These are phyloP conservation scores for Medicago arabica DNA, from an alignment of 306 rosid species.

Conservation along the genomic window DNA sequence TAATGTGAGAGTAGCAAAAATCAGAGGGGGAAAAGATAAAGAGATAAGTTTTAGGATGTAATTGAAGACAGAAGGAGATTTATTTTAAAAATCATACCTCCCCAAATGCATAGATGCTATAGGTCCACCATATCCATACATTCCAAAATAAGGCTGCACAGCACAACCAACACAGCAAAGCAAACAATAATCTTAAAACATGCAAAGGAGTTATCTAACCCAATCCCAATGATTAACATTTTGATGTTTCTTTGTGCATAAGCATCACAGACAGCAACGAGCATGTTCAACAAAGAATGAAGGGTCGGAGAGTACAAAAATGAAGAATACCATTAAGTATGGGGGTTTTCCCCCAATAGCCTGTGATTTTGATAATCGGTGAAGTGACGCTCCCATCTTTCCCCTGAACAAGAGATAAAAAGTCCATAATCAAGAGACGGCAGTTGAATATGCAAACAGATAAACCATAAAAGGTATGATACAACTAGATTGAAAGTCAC, in stretches of 20 bases:
- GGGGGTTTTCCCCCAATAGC: slow-evolving; percentile 70
- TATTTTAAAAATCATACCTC: slow-evolving; percentile 42
- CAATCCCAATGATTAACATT: background rate
- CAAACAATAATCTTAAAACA: background rate
- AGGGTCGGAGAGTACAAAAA: background rate
- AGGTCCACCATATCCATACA: slow-evolving; percentile 80
- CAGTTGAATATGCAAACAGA: background rate
- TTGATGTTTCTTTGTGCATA: slow-evolving; percentile 6
- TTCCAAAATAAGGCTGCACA: slow-evolving; percentile 72
- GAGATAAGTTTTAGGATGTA: background rate
- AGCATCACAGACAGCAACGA: background rate
- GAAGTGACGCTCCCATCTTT: slow-evolving; percentile 70
- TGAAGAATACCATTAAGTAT: slow-evolving; percentile 52
- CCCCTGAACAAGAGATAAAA: slow-evolving; percentile 53
- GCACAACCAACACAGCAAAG: slow-evolving; percentile 36
- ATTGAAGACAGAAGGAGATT: background rate
- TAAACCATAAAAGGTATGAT: background rate
- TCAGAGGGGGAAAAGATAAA: background rate
- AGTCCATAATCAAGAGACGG: slow-evolving; percentile 13
- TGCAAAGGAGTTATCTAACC: background rate
- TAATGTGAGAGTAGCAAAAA: slow-evolving; percentile 6
- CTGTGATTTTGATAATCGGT: slow-evolving; percentile 46
- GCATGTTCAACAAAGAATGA: background rate
- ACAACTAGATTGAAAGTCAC: background rate
- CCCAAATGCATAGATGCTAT: slow-evolving; percentile 73